Conservation (phyloP, 306 rosid species). For the Cicer judaicum region DNA sequence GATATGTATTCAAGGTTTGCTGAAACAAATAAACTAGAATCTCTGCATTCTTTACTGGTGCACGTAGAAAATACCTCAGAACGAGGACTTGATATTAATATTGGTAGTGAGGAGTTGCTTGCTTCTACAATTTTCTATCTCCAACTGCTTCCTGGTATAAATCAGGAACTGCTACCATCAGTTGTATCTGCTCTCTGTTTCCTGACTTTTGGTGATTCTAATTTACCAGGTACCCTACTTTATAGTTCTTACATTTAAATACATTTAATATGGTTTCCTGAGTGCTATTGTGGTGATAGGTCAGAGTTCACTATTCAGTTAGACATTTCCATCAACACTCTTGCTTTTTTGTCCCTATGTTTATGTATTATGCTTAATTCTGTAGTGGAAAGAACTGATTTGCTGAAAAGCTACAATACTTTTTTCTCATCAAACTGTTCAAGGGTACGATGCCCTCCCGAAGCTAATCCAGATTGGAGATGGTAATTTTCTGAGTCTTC, state of each 20-base stretch:
- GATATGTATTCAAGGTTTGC: conserved; percentile 42
- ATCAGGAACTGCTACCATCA: conserved; percentile 61
- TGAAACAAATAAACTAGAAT: conserved; percentile 46
- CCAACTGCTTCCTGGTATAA: conserved; percentile 61
- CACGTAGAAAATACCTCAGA: conserved; percentile 48
- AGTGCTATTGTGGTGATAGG: conserved; percentile 21
- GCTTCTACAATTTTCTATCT: conserved; percentile 73
- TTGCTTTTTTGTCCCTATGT: conserved; percentile 13
- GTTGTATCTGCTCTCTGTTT: conserved; percentile 79
- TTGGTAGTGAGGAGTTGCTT: conserved; percentile 59
- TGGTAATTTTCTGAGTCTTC: conserved; percentile 59
- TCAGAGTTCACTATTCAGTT: conserved; percentile 23
- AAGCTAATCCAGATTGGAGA: conserved; percentile 88
- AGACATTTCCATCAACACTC: background rate
- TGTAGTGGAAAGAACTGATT: conserved; percentile 50
- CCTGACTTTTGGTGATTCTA: conserved; percentile 54
- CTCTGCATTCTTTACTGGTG: conserved; percentile 61
- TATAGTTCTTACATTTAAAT: conserved; percentile 17
- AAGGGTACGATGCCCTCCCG: conserved; percentile 72
- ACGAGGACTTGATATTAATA: conserved; percentile 46
- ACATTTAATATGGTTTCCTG: conserved; percentile 24
- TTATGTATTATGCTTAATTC: conserved; percentile 36
- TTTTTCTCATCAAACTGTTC: conserved; percentile 58
- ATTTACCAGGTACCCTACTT: conserved; percentile 57
- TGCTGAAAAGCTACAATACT: conserved; percentile 43